Base-by-base conservation (phyloP, 257 asterid species). In the Scutellaria barbata region DNA sequence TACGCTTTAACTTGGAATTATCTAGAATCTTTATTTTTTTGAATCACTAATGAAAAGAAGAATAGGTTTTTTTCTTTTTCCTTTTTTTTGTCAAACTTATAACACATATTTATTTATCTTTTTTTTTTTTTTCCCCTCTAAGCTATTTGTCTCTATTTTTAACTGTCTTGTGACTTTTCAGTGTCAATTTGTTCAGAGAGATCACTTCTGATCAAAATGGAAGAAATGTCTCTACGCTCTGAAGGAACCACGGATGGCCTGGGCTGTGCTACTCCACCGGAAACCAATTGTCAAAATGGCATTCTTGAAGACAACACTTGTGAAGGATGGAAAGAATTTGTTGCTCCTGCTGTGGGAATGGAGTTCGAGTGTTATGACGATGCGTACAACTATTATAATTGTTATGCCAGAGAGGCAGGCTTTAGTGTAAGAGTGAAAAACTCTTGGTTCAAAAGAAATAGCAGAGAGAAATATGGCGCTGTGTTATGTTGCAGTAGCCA, bases 401-500 rank as follows among this genome's bases (percentile, higher is more conserved):
- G 95, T 63, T 90, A 85, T 63, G 94, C 92, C 33, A 79, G 72
- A 42, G 95, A 89, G 77, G 78, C 82, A 18, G 97, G 97, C 48
- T 92, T 89, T 54, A 89, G 82, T 10, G 89, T 89, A 73, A 86
- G 97, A 71, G 96, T 89, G 68, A 89, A 92, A 80, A 87, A 88
- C 51, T 92, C 97, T 1, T 92, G 96, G 96, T 86, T 90, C 67
- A 87, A 87, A 78, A 87, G 96, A 39, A 92, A 86, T 74, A 89
- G 93, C 85, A 84, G 84, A 84, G 97, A 89, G 83, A 92, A 89
- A 71, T 87, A 90, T 6, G 97, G 96, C 25, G 97, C 97, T 0
- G 96, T 92, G 40, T 88, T 92, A 52, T 91, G 97, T 72, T 92
- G 96, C 85, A 92, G 90, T 68, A 83, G 94, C 76, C 95, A 89